Evolutionary conservation across 306 rosid genomes (phyloP), one percentile per base, ranked within the genome.

Genomic region (Quercus alba): DNA sequence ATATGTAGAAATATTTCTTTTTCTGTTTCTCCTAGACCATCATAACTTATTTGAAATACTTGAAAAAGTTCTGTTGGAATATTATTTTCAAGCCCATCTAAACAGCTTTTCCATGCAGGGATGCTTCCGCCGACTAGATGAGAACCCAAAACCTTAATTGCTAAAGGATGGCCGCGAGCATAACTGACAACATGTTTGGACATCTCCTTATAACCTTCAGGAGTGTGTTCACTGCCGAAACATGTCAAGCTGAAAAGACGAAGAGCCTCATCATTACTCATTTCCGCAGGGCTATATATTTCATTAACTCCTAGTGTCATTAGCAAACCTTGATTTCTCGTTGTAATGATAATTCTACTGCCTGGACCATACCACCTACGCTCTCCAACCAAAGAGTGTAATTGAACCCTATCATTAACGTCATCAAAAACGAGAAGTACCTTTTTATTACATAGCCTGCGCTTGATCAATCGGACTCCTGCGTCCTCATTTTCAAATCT

Each of bases 151-250:
- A 70, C 56, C 55, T 62, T 67, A 56, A 85, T 81, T 49, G 87
- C 82, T 31, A 88, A 83, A 23, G 91, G 88, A 81, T 75, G 88
- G 8, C 85, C 83, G 33, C 2, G 26, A 44, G 83, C 17, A 56
- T 78, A 78, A 78, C 71, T 21, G 66, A 85, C 78, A 21, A 72
- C 75, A 75, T 72, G 78, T 46, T 72, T 20, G 35, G 85, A 81
- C 76, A 85, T 75, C 52, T 52, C 12, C 62, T 62, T 31, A 78
- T 85, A 85, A 28, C 15, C 77, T 51, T 72, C 76, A 63, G 46
- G 6, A 63, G 83, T 83, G 25, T 78, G 76, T 49, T 64, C 72
- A 71, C n/a, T 72, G 20, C 81, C 79, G 51, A 85, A 85, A 35
- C 85, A 85, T 63, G 61, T 81, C 75, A 70, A 18, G 49, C 81